Conservation (phyloP, 148 eudicot genomes). For the Fagopyrum esculentum region DNA sequence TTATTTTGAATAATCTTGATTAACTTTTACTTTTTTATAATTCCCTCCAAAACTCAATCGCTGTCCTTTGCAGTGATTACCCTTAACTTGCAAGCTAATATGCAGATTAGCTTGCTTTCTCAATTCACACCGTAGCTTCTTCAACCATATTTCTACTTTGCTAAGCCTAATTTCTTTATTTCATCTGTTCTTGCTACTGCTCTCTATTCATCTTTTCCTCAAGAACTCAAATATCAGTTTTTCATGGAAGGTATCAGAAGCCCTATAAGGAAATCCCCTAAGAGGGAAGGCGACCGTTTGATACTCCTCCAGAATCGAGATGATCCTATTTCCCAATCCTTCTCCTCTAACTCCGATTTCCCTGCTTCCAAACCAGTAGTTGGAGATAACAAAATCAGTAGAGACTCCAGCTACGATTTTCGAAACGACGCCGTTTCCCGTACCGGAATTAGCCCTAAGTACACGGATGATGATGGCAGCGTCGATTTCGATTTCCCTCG, state of each 20-base stretch:
- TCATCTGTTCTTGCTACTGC: background rate
- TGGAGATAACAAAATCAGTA: slow-evolving; percentile 22
- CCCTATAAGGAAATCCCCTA: slow-evolving; percentile 17
- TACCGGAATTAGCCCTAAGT: background rate
- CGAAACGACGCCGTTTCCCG: slow-evolving; percentile 26
- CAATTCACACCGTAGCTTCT: background rate
- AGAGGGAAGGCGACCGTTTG: slow-evolving; percentile 33
- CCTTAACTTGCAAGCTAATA: slow-evolving; percentile 7
- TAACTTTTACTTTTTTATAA: background rate
- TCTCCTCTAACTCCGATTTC: slow-evolving; percentile 9
- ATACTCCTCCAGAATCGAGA: slow-evolving; percentile 24
- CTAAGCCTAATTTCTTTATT: background rate
- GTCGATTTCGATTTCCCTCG: slow-evolving; percentile 26
- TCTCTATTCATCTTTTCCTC: background rate
- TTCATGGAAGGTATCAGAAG: slow-evolving; percentile 25
- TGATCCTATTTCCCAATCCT: slow-evolving; percentile 23
- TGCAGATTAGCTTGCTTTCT: background rate
- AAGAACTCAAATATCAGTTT: background rate
- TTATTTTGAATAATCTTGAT: background rate
- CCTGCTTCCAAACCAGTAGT: too few relatives aligned
- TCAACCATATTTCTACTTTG: background rate
- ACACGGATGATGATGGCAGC: slow-evolving; percentile 11
- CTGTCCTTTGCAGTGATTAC: background rate
- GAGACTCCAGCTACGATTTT: slow-evolving; percentile 62
- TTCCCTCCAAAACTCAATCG: slow-evolving; percentile 10